phyloP scores from a whole-genome alignment of 2,329 filamentous ascomycete species.

The Alternaria ventricosa region DNA sequence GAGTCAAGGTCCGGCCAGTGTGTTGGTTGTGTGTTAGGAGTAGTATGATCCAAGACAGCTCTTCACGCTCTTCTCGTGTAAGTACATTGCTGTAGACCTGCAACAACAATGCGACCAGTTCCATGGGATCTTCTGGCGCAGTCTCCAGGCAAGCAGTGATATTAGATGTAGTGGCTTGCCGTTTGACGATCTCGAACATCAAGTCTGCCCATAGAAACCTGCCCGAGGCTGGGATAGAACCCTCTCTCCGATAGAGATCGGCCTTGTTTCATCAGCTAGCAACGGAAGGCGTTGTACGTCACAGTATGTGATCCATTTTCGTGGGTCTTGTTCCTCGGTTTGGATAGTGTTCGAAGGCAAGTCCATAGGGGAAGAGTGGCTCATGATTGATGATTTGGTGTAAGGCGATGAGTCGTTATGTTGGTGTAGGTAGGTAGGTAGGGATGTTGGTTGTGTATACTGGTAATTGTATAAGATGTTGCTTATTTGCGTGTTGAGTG shows the following conservation, averaged over 20 bases:
- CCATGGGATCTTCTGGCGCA: background rate
- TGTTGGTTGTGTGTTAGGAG: background rate
- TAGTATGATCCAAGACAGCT: background rate
- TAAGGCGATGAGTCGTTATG: background rate
- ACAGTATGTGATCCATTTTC: background rate
- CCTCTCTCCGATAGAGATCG: background rate
- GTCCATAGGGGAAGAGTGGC: background rate
- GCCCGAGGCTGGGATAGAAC: background rate
- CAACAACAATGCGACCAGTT: background rate
- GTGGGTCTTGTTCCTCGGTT: background rate
- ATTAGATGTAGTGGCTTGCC: background rate
- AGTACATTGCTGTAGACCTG: background rate
- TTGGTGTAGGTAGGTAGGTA: background rate
- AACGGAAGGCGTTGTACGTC: background rate
- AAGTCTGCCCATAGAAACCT: slow-evolving; percentile 1
- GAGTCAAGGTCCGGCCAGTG: background rate
- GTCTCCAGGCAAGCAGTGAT: background rate
- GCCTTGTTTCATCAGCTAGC: background rate
- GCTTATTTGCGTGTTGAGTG: background rate
- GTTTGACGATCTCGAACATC: background rate
- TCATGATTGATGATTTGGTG: background rate
- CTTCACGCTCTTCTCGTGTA: background rate
- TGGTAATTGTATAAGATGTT: background rate
- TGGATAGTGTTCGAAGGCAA: background rate
- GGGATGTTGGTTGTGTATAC: background rate